Percentiles rank a stretch among this genome's conserved stretches.
phyloP scores from a whole-genome alignment of 306 rosid genomes.

The Argentina anserina region DNA sequence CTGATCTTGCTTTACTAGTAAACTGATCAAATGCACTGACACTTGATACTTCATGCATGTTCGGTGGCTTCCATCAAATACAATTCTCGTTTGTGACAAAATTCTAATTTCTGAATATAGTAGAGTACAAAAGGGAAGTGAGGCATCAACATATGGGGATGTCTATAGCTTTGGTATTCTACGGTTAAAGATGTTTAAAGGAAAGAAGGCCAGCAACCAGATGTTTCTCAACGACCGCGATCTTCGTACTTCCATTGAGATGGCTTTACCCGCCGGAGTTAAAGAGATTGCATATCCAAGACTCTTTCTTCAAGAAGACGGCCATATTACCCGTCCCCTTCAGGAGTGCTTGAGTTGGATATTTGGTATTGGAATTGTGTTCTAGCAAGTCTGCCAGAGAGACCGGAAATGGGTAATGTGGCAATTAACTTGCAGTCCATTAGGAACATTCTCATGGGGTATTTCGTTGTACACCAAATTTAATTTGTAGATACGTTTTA shows the following conservation, averaged over 20 bases:
- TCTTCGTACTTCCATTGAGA: neutral
- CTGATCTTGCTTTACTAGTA: too few relatives aligned
- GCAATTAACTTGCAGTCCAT: neutral
- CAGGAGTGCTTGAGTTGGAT: neutral
- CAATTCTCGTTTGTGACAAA: too few relatives aligned
- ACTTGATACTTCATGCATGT: too few relatives aligned
- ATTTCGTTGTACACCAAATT: too few relatives aligned
- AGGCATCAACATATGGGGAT: constrained; percentile 1
- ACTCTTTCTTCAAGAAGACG: neutral
- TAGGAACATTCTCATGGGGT: neutral
- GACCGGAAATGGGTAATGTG: neutral
- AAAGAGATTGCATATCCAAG: neutral
- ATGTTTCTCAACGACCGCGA: neutral
- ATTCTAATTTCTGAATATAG: neutral
- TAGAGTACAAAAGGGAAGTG: neutral
- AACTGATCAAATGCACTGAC: too few relatives aligned
- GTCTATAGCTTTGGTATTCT: neutral
- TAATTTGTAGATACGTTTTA: too few relatives aligned
- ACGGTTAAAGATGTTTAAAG: neutral
- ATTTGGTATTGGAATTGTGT: neutral
- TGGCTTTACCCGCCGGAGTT: neutral
- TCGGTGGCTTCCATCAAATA: too few relatives aligned
- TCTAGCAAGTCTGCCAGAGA: neutral
- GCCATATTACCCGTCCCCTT: neutral
- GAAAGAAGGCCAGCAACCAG: neutral